phyloP scores from a whole-genome alignment of 2,329 filamentous ascomycete species.

The Fusarium coicis region DNA sequence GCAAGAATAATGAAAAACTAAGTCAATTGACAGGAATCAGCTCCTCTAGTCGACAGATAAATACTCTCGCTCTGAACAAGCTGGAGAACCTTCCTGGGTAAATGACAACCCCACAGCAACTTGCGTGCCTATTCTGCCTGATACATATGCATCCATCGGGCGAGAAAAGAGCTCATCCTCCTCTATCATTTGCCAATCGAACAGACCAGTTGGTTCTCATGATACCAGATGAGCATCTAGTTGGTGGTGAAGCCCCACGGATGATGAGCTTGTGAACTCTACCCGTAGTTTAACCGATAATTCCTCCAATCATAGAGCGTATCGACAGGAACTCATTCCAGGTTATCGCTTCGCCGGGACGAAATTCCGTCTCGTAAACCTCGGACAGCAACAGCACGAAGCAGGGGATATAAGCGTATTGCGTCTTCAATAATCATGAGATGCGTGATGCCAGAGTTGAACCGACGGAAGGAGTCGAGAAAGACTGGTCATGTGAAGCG shows the following conservation, averaged over 20 bases:
- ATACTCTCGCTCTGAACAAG: neutral
- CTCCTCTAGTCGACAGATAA: constrained; percentile 1
- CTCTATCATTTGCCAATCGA: constrained; percentile 25
- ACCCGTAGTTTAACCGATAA: constrained; percentile 11
- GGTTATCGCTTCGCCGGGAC: constrained; percentile 34
- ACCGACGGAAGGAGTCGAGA: neutral
- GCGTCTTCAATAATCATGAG: neutral
- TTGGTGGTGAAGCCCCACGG: constrained; percentile 38
- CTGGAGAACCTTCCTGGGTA: constrained; percentile 17
- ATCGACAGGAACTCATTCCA: neutral
- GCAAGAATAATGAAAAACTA: neutral
- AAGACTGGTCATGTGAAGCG: neutral
- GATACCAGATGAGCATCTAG: constrained; percentile 29
- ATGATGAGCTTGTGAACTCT: neutral
- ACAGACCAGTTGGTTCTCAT: constrained; percentile 27
- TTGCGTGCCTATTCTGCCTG: constrained; percentile 30
- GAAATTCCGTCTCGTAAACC: constrained; percentile 26
- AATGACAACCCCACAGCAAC: constrained; percentile 33
- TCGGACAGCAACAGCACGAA: neutral
- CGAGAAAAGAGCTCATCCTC: constrained; percentile 1
- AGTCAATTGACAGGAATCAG: constrained; percentile 15
- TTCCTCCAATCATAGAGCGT: constrained; percentile 11
- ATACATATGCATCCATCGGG: constrained; percentile 11
- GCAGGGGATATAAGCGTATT: neutral
- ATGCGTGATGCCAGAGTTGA: neutral